Base-by-base conservation (phyloP, 2,329 filamentous ascomycete species). In the Phialemoniopsis sp. region DNA sequence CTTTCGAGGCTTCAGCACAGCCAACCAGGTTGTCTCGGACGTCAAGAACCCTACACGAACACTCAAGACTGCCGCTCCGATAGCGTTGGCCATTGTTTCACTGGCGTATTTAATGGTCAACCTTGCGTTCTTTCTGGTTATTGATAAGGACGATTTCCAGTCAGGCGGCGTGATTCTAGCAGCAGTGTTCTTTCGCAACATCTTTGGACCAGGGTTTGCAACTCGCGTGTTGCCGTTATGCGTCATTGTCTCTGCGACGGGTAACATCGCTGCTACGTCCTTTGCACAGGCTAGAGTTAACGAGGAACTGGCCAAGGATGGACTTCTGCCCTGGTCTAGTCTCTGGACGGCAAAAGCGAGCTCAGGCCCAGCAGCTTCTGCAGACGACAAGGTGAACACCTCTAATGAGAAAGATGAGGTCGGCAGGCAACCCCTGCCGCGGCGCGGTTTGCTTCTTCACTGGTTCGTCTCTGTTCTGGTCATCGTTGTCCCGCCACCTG, bases 401-500 rank as follows among this genome's bases (percentile, higher is more conserved):
- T 17, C 18, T 32, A 19, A 34, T n/a, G 30, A 43, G 21, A 17
- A 36, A n/a, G 17, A 14, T 10, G 19, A 15, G 15, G 13, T 34
- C 19, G 32, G 21, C 21, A 26, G 6, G 21, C 10, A 6, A 26
- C 17, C 13, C 12, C 32, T 46, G 2, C 60, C 59, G 6, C 42
- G 46, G 3, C 51, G 57, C n/a, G 59, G 60, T 9, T 57, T 78
- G 14, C 66, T 70, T 14, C 69, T 85, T 36, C 76, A 83, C 44
- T 83, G 78, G 57, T 62, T 81, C 14, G 76, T 79, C 26, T 82
- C 78, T 2, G 70, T 72, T 13, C 56, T 82, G 19, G 70, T 76
- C 8, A 78, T 70, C 29, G 59, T 76, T 2, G 66, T 73, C 3
- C 69, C 66, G 3, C 72, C 72, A 6, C 70, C 71, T 3, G 60